Evolutionary conservation across 202 grass and related monocot species (phyloP).

Genomic region (Bolboschoenoplectus hybrid): DNA sequence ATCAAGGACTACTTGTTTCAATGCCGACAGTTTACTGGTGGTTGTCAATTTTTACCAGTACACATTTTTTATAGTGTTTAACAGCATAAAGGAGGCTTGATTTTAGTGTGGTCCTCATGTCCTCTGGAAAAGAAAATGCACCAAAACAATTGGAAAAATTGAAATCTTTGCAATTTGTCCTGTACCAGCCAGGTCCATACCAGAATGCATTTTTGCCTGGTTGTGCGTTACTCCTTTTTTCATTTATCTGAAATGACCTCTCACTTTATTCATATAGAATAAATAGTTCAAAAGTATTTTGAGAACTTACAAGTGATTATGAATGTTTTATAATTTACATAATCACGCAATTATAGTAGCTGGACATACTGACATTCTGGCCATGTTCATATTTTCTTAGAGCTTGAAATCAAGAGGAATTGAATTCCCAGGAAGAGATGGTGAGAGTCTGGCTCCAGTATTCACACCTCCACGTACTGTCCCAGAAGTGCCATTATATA

Average conservation of each 20-base stretch:
- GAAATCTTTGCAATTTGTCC: not conserved
- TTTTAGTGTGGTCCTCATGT: not conserved
- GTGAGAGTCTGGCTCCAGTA: conserved; percentile 81
- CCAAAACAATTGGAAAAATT: not conserved
- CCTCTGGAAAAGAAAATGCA: not conserved
- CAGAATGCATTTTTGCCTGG: not conserved
- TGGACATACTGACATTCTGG: conserved; percentile 14
- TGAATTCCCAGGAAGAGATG: conserved; percentile 72
- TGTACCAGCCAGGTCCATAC: not conserved
- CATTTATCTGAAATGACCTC: not conserved
- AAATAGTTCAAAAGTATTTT: not conserved
- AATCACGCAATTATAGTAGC: not conserved
- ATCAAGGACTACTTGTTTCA: not conserved
- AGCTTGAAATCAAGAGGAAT: conserved; percentile 89
- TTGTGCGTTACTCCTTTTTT: not conserved
- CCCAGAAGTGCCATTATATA: conserved; percentile 53
- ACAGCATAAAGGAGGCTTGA: not conserved
- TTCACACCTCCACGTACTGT: conserved; percentile 73
- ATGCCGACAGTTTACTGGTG: not conserved
- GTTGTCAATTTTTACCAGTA: not conserved
- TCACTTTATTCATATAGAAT: not conserved
- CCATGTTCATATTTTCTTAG: conserved; percentile 46
- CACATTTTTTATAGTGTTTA: not conserved
- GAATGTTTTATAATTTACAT: not conserved
- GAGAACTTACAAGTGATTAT: not conserved